Conservation (phyloP, 2,329 filamentous ascomycete genomes). For the Calonectria naviculata region DNA sequence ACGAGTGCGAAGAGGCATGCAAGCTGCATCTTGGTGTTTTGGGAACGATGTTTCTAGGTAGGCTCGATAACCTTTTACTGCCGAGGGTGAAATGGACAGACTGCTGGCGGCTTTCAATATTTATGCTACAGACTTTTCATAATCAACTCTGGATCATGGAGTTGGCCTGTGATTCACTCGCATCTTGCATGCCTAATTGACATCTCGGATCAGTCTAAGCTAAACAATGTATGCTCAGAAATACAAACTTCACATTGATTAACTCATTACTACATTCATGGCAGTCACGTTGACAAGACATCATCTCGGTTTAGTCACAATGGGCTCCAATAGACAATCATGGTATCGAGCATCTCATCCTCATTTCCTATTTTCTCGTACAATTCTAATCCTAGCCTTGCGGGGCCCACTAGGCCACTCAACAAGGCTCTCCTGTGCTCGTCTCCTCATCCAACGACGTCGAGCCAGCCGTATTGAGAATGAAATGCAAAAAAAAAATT, state of each 20-base stretch:
- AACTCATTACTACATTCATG: not conserved
- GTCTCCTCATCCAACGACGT: conserved; percentile 37
- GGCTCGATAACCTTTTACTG: not conserved
- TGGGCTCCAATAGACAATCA: not conserved
- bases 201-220: no score
- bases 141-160: not conserved
- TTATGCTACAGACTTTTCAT: not conserved
- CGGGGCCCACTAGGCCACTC: conserved; percentile 13
- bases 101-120: not conserved
- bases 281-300: not conserved
- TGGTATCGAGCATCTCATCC: conserved; percentile 22
- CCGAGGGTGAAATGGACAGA: no score
- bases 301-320: not conserved
- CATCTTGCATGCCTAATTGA: no score
- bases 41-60: not conserved
- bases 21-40: not conserved
- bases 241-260: not conserved
- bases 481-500: conserved; percentile 38
- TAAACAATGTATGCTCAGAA: not conserved
- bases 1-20: not conserved
- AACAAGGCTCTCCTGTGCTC: conserved; percentile 22
- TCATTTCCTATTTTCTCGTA: conserved; percentile 41
- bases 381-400: conserved; percentile 32
- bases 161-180: not conserved
- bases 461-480: conserved; percentile 33